Evolutionary conservation across 2,329 filamentous ascomycete species (phyloP), one percentile per base, ranked within the genome.

Genomic region (Alternaria novae-zelandiae): DNA sequence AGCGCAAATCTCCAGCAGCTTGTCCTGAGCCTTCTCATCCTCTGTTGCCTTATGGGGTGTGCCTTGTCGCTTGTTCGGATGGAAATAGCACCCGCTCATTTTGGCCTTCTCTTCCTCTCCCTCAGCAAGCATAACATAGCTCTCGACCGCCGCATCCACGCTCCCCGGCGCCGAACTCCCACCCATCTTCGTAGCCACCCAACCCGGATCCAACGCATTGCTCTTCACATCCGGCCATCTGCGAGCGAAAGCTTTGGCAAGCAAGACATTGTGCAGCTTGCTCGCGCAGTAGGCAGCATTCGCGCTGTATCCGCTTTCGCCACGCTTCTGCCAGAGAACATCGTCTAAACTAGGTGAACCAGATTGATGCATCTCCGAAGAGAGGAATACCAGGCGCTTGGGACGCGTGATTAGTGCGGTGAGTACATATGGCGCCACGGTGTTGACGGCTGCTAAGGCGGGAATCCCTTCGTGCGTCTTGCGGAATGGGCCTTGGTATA

Each of bases 151-250:
- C 30, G 80, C 80, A 32, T 85, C 79, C n/a, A 84, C 74, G 17
- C 81, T 81, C 0, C 82, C 86, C 0, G 84, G 75, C 0, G 86
- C 86, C 26, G 76, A 74, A 11, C 61, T 64, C 3, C 83, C 87
- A 9, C 85, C 85, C 83, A 87, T 86, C 74, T 86, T 87, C 0
- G 85, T 86, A 10, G 83, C 75, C 41, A 87, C 83, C 86, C 85
- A 87, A 2, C 86, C 86, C 0, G 86, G 86, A 70, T 86, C 82
- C 51, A 86, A 77, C 0, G 82, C 79, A 46, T 84, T 85, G 32
- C 82, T 83, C 65, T 83, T 76, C 0, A 86, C 82, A 8, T 81
- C 71, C 2, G 78, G 71, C 74, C 83, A 85, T 8, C 80, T 76
- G 12, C 83, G 77, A 1, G 86, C 82, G 61, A 89, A 85, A 3